Conservation (phyloP, 2,329 filamentous ascomycete species). For the Phyllosticta capitalensis region DNA sequence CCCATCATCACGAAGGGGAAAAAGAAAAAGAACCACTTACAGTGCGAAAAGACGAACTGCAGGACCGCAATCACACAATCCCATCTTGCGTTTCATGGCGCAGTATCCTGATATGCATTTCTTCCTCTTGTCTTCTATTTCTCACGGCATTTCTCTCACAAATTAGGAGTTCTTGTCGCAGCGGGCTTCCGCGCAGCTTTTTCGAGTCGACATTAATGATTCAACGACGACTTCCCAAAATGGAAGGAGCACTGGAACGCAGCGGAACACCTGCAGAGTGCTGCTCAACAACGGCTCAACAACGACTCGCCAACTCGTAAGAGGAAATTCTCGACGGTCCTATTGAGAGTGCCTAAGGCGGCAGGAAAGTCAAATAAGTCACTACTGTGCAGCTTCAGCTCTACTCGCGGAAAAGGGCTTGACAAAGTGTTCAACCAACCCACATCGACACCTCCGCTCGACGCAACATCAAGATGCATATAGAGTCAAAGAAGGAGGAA, state of each 20-base stretch:
- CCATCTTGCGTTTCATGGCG: no score
- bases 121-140: background rate
- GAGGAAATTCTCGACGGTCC: background rate
- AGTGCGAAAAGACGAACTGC: no score
- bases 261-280: background rate
- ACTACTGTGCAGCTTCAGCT: background rate
- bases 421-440: background rate
- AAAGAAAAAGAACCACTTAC: no score
- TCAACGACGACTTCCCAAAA: background rate
- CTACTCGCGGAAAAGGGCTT: background rate
- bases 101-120: background rate
- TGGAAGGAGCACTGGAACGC: background rate
- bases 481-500: background rate
- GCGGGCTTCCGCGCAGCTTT: background rate
- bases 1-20: no score
- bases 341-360: background rate
- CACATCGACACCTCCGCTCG: background rate
- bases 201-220: background rate
- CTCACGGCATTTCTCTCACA: background rate
- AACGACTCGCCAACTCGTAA: background rate
- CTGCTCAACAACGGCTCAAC: background rate
- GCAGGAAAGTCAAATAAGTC: background rate
- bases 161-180: background rate
- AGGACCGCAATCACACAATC: no score
- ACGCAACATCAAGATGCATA: background rate